Conservation (phyloP, 2,329 filamentous ascomycete genomes). For the Trichothecium sympodiale region DNA sequence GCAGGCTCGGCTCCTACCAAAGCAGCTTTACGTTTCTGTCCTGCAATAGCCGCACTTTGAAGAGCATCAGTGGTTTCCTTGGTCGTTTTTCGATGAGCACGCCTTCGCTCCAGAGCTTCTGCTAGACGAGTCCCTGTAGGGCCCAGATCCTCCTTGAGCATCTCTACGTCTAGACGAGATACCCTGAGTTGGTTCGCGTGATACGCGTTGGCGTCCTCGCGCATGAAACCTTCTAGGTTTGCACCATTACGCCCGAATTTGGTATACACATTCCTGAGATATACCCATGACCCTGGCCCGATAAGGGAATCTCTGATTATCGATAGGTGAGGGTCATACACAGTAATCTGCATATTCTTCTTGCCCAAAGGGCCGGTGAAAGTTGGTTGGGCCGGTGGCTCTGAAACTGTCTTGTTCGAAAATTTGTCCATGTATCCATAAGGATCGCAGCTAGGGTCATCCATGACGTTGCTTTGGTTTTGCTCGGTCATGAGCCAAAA, state of each 20-base stretch:
- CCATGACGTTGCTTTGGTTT: conserved; percentile 16
- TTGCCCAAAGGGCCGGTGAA: conserved; percentile 71
- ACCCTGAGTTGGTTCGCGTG: conserved; percentile 38
- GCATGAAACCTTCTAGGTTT: conserved; percentile 62
- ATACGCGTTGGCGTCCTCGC: conserved; percentile 38
- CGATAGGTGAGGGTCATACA: conserved; percentile 56
- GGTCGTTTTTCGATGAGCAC: conserved; percentile 27
- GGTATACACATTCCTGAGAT: conserved; percentile 61
- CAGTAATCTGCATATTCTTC: conserved; percentile 57
- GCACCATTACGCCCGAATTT: conserved; percentile 40
- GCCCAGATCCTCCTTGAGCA: conserved; percentile 19
- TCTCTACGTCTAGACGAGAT: conserved; percentile 30
- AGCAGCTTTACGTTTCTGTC: conserved; percentile 25
- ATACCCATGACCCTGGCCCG: conserved; percentile 48
- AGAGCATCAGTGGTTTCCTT: conserved; percentile 19
- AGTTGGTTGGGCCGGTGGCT: conserved; percentile 8
- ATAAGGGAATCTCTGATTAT: conserved; percentile 43
- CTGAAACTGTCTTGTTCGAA: conserved; percentile 8
- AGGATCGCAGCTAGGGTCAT: conserved; percentile 26
- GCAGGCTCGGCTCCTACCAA: conserved; percentile 13
- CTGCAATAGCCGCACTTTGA: conserved; percentile 7
- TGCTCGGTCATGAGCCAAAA: conserved; percentile 42
- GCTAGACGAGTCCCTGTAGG: conserved; percentile 36
- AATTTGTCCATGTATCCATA: conserved; percentile 38
- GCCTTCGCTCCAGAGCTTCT: conserved; percentile 50